phyloP scores from a whole-genome alignment of 2,329 filamentous ascomycete species.

The Zymoseptoria crescenta region DNA sequence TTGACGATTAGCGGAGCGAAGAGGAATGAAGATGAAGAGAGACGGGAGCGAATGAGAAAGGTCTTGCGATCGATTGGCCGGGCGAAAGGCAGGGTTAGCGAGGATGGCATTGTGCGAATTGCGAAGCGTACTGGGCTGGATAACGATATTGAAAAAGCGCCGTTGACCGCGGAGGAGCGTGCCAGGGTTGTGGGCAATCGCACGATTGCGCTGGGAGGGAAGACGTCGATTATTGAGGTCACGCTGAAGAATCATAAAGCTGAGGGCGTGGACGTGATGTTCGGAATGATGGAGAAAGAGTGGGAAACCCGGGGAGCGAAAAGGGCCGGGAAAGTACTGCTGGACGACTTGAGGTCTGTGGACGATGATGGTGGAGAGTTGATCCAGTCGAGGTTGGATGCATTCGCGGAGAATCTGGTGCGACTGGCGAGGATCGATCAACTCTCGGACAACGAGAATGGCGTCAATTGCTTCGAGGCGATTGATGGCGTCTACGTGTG shows the following conservation, averaged over 20 bases:
- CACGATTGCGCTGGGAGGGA: slow-evolving; percentile 31
- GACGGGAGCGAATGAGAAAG: slow-evolving; percentile 46
- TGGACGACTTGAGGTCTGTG: slow-evolving; percentile 53
- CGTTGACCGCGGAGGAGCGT: slow-evolving; percentile 9
- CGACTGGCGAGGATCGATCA: slow-evolving; percentile 62
- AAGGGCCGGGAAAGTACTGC: slow-evolving; percentile 57
- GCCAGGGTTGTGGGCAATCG: slow-evolving; percentile 24
- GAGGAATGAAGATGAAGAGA: slow-evolving; percentile 46
- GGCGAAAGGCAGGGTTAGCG: slow-evolving; percentile 63
- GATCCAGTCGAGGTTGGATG: slow-evolving; percentile 61
- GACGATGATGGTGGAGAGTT: slow-evolving; percentile 49
- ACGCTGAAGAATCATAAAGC: slow-evolving; percentile 23
- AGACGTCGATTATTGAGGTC: slow-evolving; percentile 29
- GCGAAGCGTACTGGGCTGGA: slow-evolving; percentile 58
- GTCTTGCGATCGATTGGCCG: slow-evolving; percentile 60
- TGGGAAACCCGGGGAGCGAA: slow-evolving; percentile 40
- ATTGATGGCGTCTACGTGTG: slow-evolving; percentile 66
- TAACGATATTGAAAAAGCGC: slow-evolving; percentile 30
- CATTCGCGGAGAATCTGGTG: slow-evolving; percentile 65
- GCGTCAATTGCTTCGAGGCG: slow-evolving; percentile 70
- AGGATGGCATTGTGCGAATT: slow-evolving; percentile 65
- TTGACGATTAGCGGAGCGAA: slow-evolving; percentile 34
- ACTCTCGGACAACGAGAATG: slow-evolving; percentile 48
- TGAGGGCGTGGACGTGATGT: slow-evolving; percentile 54
- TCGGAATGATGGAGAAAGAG: slow-evolving; percentile 52